Evolutionary conservation across 495 filamentous ascomycete genomes (phyloP), one percentile per base, ranked within the genome.

Genomic region (Trichoderma gamsii): DNA sequence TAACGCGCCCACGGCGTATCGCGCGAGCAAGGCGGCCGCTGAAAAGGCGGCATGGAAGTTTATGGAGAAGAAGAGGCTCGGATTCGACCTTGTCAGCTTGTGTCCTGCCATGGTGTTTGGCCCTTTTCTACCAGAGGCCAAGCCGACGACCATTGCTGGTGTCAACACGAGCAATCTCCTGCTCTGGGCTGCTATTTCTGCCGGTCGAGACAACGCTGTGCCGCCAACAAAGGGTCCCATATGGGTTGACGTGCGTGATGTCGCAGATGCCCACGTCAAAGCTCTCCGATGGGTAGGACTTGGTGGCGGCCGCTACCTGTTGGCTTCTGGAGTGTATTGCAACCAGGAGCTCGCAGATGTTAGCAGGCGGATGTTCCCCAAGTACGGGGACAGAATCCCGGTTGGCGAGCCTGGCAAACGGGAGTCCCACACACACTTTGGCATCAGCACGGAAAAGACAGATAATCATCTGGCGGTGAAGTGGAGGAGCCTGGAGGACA

Each of bases 21-120:
- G 85, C 49, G 84, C 75, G 16, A 84, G 81, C 72, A 88, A 88
- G 78, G 78, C 78, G 51, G 77, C 81, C 49, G 74, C 81, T n/a
- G 81, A 83, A 67, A 72, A 77, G 44, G 73, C 77, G 0, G 81
- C 80, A 18, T 83, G 82, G 81, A 68, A 72, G 16, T 83, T 83
- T 63, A 35, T 80, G 59, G 66, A 69, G 0, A 65, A 41, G 9
- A 63, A 76, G 25, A 61, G 66, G n/a, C 78, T 79, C 2, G 68
- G 67, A 7, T 83, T 83, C 68, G 72, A 76, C 63, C 71, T 84
- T 29, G 78, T 77, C 21, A 76, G 76, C 41, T 81, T 83, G 41
- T 81, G 81, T 68, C 76, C 76, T 70, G 81, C 79, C 0, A 81
- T 76, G 69, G 79, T 77, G 0, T 84, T 81, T 46, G 81, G 81